Base-by-base conservation (phyloP, 2,329 filamentous ascomycete species). In the Aspergillus spinulosporus region DNA sequence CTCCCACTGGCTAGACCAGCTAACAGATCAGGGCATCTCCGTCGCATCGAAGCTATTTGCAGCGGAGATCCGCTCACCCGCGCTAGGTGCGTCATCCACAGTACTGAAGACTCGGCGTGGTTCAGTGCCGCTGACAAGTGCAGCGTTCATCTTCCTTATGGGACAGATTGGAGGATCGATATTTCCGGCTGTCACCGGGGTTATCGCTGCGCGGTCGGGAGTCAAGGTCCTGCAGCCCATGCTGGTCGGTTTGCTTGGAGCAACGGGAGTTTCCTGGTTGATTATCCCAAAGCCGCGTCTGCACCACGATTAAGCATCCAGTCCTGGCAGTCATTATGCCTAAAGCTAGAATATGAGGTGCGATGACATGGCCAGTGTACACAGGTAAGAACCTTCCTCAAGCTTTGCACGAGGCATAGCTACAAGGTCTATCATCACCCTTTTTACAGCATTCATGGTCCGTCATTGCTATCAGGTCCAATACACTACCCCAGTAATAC, bases 101-200 rank as follows among this genome's bases (percentile, higher is more conserved):
- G 21, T 21, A 21, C 21, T 21, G 21, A 21, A 21, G 21, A 21
- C 21, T 21, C 21, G 21, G 21, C 21, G 21, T 21, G 21, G 21
- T 21, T 21, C 21, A 21, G 21, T 21, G 21, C 21, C 21, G 21
- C 21, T 21, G 21, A 21, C 21, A 21, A 21, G 21, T 21, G 21
- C 11, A 66, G 62, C 63, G 0, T 78, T 84, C n/a, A 74, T 85
- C 1, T 85, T 85, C 56, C 80, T 85, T 0, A 72, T 84, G 15
- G 81, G 81, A 0, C 82, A 85, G 62, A 74, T 82, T 3, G 82
- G 82, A 1, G 82, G 81, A 0, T 78, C 80, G 0, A 62, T 84
- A 0, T 85, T 85, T 55, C 82, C 83, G 0, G 77, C 82, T 2
- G 60, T 84, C 2, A 84, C 82, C 0, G 83, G 82, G 1, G 64